phyloP scores from a whole-genome alignment of 1,284 basidiomycete genomes.

The Xanthoconium separans region DNA sequence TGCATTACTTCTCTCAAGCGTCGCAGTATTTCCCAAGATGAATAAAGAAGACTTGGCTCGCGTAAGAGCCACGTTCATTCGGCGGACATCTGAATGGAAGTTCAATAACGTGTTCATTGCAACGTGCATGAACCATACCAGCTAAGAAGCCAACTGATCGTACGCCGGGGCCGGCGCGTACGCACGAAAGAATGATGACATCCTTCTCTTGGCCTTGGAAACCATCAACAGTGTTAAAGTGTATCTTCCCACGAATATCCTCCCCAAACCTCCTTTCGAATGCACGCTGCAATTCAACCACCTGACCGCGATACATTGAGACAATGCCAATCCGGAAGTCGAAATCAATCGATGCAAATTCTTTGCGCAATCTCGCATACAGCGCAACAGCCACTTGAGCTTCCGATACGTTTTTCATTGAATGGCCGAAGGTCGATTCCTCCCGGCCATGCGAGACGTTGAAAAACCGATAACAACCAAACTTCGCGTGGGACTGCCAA shows the following conservation, averaged over 20 bases:
- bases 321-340: conserved; percentile 86
- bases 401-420: conserved; percentile 80
- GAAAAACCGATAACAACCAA: conserved; percentile 90
- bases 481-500: conserved; percentile 83
- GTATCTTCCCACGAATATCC: conserved; percentile 72
- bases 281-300: conserved; percentile 69
- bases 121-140: conserved; percentile 44
- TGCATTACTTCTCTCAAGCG: conserved; percentile 81
- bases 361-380: conserved; percentile 70
- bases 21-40: conserved; percentile 88
- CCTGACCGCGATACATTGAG: conserved; percentile 95
- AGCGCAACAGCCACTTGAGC: conserved; percentile 77
- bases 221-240: conserved; percentile 98
- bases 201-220: conserved; percentile 99
- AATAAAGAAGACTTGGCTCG: conserved; percentile 94
- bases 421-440: conserved; percentile 58
- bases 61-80: conserved; percentile 98
- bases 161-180: conserved; percentile 84
- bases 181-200: conserved; percentile 93
- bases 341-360: conserved; percentile 67
- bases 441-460: conserved; percentile 69
- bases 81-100: conserved; percentile 61
- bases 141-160: conserved; percentile 85
- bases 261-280: conserved; percentile 77
- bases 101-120: conserved; percentile 6